A percentile compares a stretch with the other conserved stretches of the same genome.
Conservation (phyloP, 768 basidiomycete species). For the Macrocybe gigantea region DNA sequence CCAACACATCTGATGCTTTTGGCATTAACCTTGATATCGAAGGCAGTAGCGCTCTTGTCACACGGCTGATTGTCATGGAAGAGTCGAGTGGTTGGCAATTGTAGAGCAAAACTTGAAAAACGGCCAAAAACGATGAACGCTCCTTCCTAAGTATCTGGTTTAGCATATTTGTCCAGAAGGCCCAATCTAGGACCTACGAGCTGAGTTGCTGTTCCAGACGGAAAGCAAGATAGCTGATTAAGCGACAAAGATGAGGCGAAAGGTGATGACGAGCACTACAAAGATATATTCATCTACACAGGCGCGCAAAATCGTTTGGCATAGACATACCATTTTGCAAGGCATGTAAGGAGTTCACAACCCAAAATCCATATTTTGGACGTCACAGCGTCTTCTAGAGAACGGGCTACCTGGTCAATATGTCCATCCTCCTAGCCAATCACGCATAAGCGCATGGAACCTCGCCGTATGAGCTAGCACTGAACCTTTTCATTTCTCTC, state of each 20-base stretch:
- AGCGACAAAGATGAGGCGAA: slow-evolving; percentile 45
- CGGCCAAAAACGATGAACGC: no score
- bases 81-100: slow-evolving; percentile 42
- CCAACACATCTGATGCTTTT: no score
- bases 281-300: not conserved
- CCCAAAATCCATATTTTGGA: slow-evolving; percentile 49
- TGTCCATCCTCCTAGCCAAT: slow-evolving; percentile 37
- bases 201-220: slow-evolving; percentile 55
- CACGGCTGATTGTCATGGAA: slow-evolving; percentile 41
- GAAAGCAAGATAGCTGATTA: slow-evolving; percentile 47
- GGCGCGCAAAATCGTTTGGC: no score
- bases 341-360: slow-evolving; percentile 42
- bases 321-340: slow-evolving; percentile 42
- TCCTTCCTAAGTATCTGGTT: no score
- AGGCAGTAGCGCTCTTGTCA: slow-evolving; percentile 49
- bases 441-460: not conserved
- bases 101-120: slow-evolving; percentile 33
- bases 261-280: slow-evolving; percentile 49
- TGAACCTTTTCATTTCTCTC: slow-evolving; percentile 40
- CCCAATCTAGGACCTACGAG: slow-evolving; percentile 30
- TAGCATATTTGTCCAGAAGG: no score
- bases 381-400: slow-evolving; percentile 48
- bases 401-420: slow-evolving; percentile 43
- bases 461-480: not conserved
- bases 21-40: slow-evolving; percentile 24